Evolutionary conservation across 805 yeast species (phyloP), one percentile per base, ranked within the genome.

Genomic region (Barnettozyma californica): DNA sequence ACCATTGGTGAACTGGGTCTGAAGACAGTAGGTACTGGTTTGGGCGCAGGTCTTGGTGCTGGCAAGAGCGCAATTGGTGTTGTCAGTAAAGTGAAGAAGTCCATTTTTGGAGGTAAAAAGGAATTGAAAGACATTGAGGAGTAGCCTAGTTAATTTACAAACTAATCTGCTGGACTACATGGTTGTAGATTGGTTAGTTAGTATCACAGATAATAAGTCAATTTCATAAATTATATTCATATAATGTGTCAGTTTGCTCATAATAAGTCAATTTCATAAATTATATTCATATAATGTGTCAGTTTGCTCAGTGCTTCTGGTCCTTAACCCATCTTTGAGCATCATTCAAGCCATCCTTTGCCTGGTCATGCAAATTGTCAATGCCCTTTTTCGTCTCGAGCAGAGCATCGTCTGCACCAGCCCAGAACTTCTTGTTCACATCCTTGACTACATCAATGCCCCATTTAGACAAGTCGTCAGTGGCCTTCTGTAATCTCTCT

Each of bases 21-120:
- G 46, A 80, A 78, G 51, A 72, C 73, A 9, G 65, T 74, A 46
- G 78, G 78, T 14, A 71, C 75, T 39, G 84, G 82, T 20, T 45
- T 68, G 16, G 74, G 74, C 45, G 66, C 72, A 9, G 78, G 77
- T 44, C 50, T 69, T 31, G 75, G 71, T 37, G 78, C 65, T 14
- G 73, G 76, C 44, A 66, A 70, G 21, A 58, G 67, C 7, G 71
- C 71, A 16, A 67, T 72, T 44, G 73, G 71, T 27, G 75, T 75
- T 27, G 73, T 69, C 42, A 71, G 74, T 14, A 68, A 66, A 48
- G 66, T 68, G 35, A 70, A 68, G 45, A 69, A 68, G 23, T 65
- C 71, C 33, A 62, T 75, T 47, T 70, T 74, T 53, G 75, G 61
- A 36, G 50, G 52, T 23, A 56, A 56, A 46, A 53, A 53, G 43